phyloP scores from a whole-genome alignment of 192 early-diverging fungal species.

The Mortierella hygrophila region DNA sequence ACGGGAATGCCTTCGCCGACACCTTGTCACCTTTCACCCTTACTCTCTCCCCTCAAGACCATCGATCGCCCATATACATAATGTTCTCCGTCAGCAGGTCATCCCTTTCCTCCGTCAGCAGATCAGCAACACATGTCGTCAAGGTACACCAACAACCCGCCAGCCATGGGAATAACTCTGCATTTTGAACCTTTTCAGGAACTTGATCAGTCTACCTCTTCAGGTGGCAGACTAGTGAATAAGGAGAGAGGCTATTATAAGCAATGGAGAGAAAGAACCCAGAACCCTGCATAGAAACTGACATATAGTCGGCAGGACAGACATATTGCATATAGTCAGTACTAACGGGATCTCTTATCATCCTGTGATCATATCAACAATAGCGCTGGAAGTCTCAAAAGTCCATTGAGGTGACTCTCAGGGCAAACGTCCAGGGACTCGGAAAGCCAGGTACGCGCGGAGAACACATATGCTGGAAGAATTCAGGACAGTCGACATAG shows the following conservation, averaged over 20 bases:
- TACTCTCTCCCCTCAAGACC: background rate
- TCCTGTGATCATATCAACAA: background rate
- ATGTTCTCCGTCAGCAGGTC: constrained; percentile 51
- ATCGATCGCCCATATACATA: constrained; percentile 15
- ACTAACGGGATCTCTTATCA: background rate
- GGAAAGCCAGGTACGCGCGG: constrained; percentile 49
- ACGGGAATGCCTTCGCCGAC: constrained; percentile 6
- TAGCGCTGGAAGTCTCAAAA: constrained; percentile 57
- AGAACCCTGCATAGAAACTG: background rate
- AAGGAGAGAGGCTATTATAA: background rate
- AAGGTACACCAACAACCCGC: constrained; percentile 29
- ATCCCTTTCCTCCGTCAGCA: constrained; percentile 26
- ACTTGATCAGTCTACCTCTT: background rate
- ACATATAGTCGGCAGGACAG: background rate
- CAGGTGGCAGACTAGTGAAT: background rate
- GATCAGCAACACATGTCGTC: constrained; percentile 37
- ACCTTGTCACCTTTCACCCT: background rate
- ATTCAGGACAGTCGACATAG: background rate
- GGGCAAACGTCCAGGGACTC: constrained; percentile 50
- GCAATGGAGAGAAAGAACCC: background rate
- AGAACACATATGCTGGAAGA: background rate
- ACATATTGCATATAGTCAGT: too few species aligned
- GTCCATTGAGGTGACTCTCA: constrained; percentile 45
- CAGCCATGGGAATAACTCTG: background rate
- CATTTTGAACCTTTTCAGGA: background rate